A percentile compares a stretch with the other conserved stretches of the same genome.
Evolutionary conservation across 2,329 filamentous ascomycete genomes (phyloP).

Genomic region (Diplodia seriata): DNA sequence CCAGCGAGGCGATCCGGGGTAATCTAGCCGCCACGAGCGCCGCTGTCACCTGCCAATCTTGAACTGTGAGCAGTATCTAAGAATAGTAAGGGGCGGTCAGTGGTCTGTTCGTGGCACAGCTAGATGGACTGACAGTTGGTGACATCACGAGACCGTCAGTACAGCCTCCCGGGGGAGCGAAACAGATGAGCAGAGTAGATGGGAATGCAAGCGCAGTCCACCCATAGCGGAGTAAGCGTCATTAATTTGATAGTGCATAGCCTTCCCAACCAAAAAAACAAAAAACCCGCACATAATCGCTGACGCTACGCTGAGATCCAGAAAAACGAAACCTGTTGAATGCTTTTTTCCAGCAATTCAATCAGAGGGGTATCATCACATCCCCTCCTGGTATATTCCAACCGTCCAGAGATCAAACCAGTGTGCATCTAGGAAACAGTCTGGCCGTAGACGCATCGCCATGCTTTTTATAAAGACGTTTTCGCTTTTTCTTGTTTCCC

Average conservation of each 20-base stretch:
- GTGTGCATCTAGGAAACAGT: constrained; percentile 1
- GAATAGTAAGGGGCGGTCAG: not conserved
- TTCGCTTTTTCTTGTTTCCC: constrained; percentile 18
- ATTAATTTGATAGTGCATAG: not conserved
- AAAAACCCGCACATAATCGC: not conserved
- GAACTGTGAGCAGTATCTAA: not conserved
- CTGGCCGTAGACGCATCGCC: constrained; percentile 15
- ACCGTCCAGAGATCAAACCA: constrained; percentile 6
- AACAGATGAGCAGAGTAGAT: not conserved
- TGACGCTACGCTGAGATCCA: not conserved
- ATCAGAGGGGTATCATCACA: constrained; percentile 5
- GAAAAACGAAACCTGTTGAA: constrained; percentile 1
- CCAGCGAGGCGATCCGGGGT: not conserved
- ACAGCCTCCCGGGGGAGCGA: not conserved
- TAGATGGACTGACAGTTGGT: not conserved
- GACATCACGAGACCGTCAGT: not conserved
- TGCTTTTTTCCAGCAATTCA: not conserved
- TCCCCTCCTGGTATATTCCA: constrained; percentile 1
- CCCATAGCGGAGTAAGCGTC: not conserved
- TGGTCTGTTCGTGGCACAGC: not conserved
- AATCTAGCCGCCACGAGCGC: not conserved
- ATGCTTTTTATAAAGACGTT: constrained; percentile 5
- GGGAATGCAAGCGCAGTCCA: not conserved
- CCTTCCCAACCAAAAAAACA: not conserved
- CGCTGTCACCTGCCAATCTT: not conserved